These are phyloP conservation scores for Adenanthera pavonina DNA, from an alignment of 306 rosid genomes.

Conservation along the genomic window DNA sequence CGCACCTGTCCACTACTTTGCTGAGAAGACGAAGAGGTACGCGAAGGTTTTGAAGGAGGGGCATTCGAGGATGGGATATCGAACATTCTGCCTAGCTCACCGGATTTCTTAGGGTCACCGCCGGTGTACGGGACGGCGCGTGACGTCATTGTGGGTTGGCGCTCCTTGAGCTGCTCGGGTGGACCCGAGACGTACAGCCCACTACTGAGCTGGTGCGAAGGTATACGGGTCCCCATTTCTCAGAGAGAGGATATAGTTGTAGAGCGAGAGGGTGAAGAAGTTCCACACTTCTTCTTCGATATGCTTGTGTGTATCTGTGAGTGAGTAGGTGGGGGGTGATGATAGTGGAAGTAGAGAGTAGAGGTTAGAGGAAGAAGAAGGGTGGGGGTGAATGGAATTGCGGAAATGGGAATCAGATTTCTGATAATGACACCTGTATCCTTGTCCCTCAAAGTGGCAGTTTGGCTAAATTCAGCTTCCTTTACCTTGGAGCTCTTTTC, in stretches of 20 bases:
- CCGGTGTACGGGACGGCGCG: constrained; percentile 94
- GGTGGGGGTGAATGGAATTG: constrained; percentile 31
- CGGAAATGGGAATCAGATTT: constrained; percentile 52
- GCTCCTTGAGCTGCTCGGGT: constrained; percentile 82
- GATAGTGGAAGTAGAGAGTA: constrained; percentile 35
- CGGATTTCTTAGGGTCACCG: constrained; percentile 94
- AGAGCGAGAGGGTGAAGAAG: not conserved
- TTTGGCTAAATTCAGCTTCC: not conserved
- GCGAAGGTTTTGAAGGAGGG: constrained; percentile 54
- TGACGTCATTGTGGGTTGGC: constrained; percentile 81
- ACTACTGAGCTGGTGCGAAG: constrained; percentile 88
- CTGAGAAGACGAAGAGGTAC: constrained; percentile 76
- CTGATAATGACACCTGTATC: constrained; percentile 50
- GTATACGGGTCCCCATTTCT: constrained; percentile 79
- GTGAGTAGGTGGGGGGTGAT: constrained; percentile 27
- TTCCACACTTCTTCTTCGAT: not conserved
- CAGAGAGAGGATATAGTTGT: constrained; percentile 2
- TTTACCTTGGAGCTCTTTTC: constrained; percentile 24
- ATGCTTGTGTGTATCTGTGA: constrained; percentile 25
- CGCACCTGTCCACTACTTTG: constrained; percentile 71
- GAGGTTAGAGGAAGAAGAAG: constrained; percentile 7
- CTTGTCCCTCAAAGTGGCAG: constrained; percentile 17
- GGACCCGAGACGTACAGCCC: constrained; percentile 95
- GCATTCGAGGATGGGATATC: constrained; percentile 57
- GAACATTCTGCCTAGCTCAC: constrained; percentile 90